These are phyloP conservation scores for Stephanodiscus minutulus DNA, from an alignment of 108 stramenopile genomes.

Conservation along the genomic window DNA sequence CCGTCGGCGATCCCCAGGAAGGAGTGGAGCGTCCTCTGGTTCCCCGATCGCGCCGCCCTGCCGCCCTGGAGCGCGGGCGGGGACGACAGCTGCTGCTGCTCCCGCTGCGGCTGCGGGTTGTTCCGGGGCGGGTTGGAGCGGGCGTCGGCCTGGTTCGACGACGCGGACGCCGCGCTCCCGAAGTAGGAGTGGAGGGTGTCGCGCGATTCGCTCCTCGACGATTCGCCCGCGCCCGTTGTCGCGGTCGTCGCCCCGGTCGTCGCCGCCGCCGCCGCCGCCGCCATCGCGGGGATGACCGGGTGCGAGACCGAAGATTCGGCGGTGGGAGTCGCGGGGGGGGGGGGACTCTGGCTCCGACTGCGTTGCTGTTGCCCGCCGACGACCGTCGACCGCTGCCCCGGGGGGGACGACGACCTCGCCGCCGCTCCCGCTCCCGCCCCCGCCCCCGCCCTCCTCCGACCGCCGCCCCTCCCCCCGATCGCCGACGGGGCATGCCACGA, in stretches of 20 bases:
- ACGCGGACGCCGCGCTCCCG: slow-evolving; percentile 1
- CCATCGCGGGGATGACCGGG: slow-evolving; percentile 1
- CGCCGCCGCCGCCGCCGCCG: neutral
- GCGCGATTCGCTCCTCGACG: slow-evolving; percentile 22
- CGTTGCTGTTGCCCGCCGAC: too few species aligned
- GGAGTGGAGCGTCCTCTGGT: slow-evolving; percentile 21
- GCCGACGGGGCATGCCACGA: slow-evolving; percentile 40
- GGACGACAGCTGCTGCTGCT: slow-evolving; percentile 5
- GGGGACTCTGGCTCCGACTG: neutral
- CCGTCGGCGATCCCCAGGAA: slow-evolving; percentile 16
- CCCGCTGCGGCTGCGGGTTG: neutral
- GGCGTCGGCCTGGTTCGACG: neutral
- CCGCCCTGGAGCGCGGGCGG: slow-evolving; percentile 21
- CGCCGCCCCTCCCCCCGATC: slow-evolving; percentile 9
- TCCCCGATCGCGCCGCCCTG: neutral
- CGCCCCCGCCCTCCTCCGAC: neutral
- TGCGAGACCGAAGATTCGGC: too few species aligned
- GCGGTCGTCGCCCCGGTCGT: neutral
- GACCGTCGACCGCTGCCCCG: too few species aligned
- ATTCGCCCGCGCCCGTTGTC: neutral
- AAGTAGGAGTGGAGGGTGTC: slow-evolving; percentile 29
- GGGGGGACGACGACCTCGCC: too few species aligned
- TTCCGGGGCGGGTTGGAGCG: neutral
- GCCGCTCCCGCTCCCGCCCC: neutral
- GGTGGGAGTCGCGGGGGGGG: too few species aligned